A percentile compares a stretch with the other conserved stretches of the same genome.
These are phyloP conservation scores for Trichoderma guizhouense DNA, from an alignment of 2,329 filamentous ascomycete genomes.

Conservation along the genomic window DNA sequence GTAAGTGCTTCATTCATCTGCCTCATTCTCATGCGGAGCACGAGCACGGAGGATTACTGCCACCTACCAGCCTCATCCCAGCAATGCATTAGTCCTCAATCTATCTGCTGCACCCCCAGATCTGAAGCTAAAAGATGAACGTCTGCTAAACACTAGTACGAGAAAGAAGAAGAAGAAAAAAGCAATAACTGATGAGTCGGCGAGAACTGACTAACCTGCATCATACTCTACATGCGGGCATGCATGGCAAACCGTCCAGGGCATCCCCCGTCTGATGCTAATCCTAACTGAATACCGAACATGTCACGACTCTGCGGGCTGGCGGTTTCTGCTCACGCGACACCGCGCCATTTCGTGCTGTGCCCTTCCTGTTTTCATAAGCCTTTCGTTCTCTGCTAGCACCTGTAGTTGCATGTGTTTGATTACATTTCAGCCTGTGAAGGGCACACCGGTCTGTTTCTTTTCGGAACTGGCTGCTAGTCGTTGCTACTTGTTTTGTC, in stretches of 20 bases:
- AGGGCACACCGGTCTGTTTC: background rate
- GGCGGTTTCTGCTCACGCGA: constrained; percentile 1
- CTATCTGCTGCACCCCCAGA: background rate
- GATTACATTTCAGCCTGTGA: background rate
- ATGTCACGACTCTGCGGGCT: background rate
- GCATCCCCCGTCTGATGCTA: background rate
- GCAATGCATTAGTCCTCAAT: background rate
- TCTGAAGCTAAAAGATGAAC: background rate
- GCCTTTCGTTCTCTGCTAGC: background rate
- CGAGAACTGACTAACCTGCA: background rate
- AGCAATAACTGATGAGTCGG: background rate
- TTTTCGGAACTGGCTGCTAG: background rate
- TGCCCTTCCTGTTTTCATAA: background rate
- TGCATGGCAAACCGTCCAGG: background rate
- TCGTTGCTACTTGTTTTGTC: background rate
- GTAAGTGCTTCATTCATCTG: background rate
- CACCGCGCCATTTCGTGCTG: background rate
- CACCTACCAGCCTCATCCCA: background rate
- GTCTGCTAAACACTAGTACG: background rate
- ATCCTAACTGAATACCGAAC: constrained; percentile 8
- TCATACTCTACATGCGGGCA: background rate
- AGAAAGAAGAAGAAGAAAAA: background rate
- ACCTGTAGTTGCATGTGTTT: background rate
- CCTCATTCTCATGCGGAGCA: background rate
- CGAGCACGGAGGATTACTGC: background rate